A percentile compares a stretch with the other conserved stretches of the same genome.
Conservation (phyloP, 2,329 filamentous ascomycete genomes). For the Verticillium isaacii region DNA sequence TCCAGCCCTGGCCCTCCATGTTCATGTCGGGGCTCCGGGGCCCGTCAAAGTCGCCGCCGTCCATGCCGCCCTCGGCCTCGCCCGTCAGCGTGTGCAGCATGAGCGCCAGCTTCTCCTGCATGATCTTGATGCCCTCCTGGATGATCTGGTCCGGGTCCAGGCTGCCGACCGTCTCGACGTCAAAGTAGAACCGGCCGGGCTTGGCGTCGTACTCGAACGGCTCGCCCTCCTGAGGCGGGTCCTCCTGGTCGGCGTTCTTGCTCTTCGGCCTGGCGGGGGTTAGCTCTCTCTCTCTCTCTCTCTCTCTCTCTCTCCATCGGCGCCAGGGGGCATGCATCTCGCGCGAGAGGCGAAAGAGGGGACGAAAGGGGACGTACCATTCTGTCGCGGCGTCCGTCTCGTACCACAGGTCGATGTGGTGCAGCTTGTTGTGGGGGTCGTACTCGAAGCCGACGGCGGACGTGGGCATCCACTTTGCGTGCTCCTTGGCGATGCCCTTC, state of each 20-base stretch:
- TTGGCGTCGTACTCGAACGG: conserved; percentile 87
- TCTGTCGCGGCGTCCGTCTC: conserved; percentile 78
- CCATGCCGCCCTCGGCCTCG: conserved; percentile 50
- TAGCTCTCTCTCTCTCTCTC: too few species aligned
- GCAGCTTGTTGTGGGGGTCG: conserved; percentile 93
- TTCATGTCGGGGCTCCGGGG: conserved; percentile 62
- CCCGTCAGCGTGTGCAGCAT: conserved; percentile 62
- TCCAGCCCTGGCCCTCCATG: conserved; percentile 44
- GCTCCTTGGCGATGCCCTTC: conserved; percentile 98
- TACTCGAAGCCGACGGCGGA: conserved; percentile 95
- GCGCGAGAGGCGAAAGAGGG: too few species aligned
- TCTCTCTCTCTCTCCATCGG: too few species aligned
- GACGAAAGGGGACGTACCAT: conserved; percentile 70
- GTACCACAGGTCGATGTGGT: conserved; percentile 92
- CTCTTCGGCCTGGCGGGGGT: conserved; percentile 63
- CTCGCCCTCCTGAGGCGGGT: conserved; percentile 74
- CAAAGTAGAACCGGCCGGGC: conserved; percentile 84
- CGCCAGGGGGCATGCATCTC: too few species aligned
- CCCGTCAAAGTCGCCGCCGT: conserved; percentile 56
- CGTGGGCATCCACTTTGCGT: conserved; percentile 95
- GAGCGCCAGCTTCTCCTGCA: conserved; percentile 85
- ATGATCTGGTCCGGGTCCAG: conserved; percentile 88
- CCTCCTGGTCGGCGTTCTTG: conserved; percentile 75
- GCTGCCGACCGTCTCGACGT: conserved; percentile 84
- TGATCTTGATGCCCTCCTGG: conserved; percentile 77